Evolutionary conservation across 441 rosid genomes (phyloP).

Genomic region (Gossypium gossypioides): DNA sequence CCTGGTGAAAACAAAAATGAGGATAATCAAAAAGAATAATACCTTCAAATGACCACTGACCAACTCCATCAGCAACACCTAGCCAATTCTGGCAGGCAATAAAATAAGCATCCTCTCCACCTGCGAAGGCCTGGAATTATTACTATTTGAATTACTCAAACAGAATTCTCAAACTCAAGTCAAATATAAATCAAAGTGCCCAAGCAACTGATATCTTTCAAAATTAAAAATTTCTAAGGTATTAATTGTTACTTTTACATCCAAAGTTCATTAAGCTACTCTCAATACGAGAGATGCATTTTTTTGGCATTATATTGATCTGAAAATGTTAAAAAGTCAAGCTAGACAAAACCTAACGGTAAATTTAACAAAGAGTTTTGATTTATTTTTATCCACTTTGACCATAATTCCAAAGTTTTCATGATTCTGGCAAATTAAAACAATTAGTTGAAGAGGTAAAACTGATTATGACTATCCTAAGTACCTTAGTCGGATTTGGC

Average conservation of each 20-base stretch:
- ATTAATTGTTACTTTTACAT: not conserved
- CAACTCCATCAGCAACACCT: slow-evolving; percentile 77
- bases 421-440: not conserved
- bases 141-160: slow-evolving; percentile 46
- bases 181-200: slow-evolving; percentile 1
- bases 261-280: not conserved
- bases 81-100: slow-evolving; percentile 47
- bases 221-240: not conserved
- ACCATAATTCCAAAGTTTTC: not conserved
- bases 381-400: not conserved
- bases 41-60: slow-evolving; percentile 78
- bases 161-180: slow-evolving; percentile 16
- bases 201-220: not conserved
- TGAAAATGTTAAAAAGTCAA: not conserved
- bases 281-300: not conserved
- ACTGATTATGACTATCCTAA: not conserved
- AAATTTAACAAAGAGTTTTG: not conserved
- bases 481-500: slow-evolving; percentile 57
- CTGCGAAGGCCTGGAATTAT: slow-evolving; percentile 85
- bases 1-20: not conserved
- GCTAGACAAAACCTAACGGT: not conserved
- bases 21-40: not conserved
- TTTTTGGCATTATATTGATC: not conserved
- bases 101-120: slow-evolving; percentile 74
- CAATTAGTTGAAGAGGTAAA: not conserved